These are phyloP conservation scores for Guadua angustifolia DNA, from an alignment of 176 grass and related monocot species.

Conservation along the genomic window DNA sequence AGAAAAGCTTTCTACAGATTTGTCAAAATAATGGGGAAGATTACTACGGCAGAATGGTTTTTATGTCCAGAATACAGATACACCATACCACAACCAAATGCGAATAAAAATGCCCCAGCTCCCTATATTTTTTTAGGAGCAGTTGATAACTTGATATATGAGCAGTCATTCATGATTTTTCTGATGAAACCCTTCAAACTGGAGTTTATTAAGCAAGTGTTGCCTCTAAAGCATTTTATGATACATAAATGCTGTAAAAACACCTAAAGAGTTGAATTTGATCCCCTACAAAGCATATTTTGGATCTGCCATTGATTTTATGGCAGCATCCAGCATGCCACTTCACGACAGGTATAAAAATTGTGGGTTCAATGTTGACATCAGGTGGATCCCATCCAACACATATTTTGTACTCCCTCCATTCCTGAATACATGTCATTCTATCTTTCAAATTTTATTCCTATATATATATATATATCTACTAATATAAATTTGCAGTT, in stretches of 20 bases:
- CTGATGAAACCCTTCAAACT: background rate
- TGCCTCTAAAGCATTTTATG: background rate
- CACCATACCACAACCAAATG: background rate
- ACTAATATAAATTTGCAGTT: too few relatives aligned
- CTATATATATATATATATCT: too few relatives aligned
- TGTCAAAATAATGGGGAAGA: background rate
- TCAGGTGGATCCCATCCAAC: background rate
- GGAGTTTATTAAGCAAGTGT: background rate
- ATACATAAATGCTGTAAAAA: background rate
- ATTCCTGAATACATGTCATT: too few relatives aligned
- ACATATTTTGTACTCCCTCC: background rate
- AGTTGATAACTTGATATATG: background rate
- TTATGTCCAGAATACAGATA: constrained; percentile 8
- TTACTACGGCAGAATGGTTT: background rate
- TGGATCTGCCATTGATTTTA: background rate
- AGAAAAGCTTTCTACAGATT: background rate
- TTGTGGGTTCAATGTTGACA: background rate
- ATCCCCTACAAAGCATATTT: background rate
- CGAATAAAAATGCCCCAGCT: background rate
- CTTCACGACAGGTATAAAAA: background rate
- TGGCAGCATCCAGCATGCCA: background rate
- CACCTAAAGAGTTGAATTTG: background rate
- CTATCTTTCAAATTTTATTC: too few relatives aligned
- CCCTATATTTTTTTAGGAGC: background rate
- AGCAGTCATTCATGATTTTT: background rate